Percentiles rank a stretch among this genome's conserved stretches.
Conservation (phyloP, 208 protist genomes). For the Phytomonas francai region DNA sequence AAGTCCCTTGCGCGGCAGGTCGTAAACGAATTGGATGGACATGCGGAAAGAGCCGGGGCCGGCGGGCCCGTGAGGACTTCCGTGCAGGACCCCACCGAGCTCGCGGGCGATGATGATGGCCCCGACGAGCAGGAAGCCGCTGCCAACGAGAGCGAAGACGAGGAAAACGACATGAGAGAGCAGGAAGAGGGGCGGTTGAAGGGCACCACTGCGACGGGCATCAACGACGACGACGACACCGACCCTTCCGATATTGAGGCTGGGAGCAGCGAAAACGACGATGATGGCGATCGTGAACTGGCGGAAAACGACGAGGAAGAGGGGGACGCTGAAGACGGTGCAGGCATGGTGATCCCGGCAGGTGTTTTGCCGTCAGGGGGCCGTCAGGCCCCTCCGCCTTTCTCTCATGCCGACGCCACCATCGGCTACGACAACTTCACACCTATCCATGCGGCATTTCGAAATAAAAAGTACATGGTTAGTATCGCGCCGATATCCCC, state of each 20-base stretch:
- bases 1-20: slow-evolving; percentile 44
- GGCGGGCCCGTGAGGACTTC: slow-evolving; percentile 11
- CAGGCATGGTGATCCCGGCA: too few relatives aligned
- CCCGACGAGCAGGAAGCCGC: slow-evolving; percentile 18
- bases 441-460: slow-evolving; percentile 25
- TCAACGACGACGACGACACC: slow-evolving; percentile 19
- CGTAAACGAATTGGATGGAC: slow-evolving; percentile 40
- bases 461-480: slow-evolving; percentile 37
- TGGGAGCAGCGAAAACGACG: slow-evolving; percentile 12
- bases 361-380: too few relatives aligned
- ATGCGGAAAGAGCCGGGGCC: slow-evolving; percentile 24
- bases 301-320: slow-evolving; percentile 17
- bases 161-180: neutral
- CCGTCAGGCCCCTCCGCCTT: too few relatives aligned
- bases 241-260: slow-evolving; percentile 13
- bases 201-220: neutral
- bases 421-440: slow-evolving; percentile 49
- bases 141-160: slow-evolving; percentile 3
- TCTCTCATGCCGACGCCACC: neutral
- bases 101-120: neutral
- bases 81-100: slow-evolving; percentile 7
- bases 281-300: slow-evolving; percentile 11
- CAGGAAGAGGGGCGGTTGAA: neutral
- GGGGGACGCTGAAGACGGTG: neutral
- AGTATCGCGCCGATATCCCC: slow-evolving; percentile 42